Evolutionary conservation across 2,329 filamentous ascomycete genomes (phyloP).

Genomic region (Penicillium vulpinum): DNA sequence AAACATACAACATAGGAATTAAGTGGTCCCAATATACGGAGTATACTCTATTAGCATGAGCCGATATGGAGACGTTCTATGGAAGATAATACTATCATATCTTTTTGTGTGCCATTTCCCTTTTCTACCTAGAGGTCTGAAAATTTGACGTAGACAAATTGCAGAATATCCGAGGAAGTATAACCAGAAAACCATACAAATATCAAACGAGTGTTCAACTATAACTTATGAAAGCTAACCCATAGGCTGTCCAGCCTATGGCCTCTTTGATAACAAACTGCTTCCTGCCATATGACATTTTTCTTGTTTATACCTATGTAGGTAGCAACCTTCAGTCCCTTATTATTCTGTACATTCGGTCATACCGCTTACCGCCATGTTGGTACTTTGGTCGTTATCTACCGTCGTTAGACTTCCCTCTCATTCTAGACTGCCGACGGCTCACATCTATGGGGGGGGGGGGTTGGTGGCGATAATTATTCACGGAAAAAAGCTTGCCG

Average conservation of each 20-base stretch:
- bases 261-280: neutral
- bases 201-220: too few relatives aligned
- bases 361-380: slow-evolving; percentile 1
- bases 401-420: neutral
- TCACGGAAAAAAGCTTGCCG: neutral
- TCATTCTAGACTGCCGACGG: neutral
- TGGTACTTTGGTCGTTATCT: neutral
- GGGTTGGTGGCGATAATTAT: neutral
- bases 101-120: neutral
- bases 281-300: neutral
- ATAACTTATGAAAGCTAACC: neutral
- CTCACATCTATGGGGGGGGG: neutral
- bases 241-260: neutral
- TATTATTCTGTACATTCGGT: too few relatives aligned
- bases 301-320: too few relatives aligned
- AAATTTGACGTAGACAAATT: too few relatives aligned
- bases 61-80: neutral
- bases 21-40: neutral
- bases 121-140: neutral
- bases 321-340: neutral
- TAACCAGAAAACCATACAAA: neutral
- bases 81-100: too few relatives aligned
- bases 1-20: too few relatives aligned
- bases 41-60: neutral
- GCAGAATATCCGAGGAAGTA: neutral